Conservation (phyloP, 2,329 filamentous ascomycete genomes). For the Dothidotthia symphoricarpi region DNA sequence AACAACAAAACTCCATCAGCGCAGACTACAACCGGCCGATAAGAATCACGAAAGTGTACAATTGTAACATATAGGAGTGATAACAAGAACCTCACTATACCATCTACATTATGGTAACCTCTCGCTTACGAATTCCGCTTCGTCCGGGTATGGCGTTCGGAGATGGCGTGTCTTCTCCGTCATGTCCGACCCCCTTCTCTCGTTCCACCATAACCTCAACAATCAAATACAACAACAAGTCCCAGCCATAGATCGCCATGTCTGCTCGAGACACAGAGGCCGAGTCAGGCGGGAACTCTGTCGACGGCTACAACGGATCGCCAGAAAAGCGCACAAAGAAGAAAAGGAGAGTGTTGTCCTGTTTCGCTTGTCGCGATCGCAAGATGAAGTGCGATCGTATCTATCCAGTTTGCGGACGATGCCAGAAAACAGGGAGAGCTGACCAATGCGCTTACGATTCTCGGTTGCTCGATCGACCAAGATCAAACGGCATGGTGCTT, state of each 20-base stretch:
- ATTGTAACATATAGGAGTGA: too few relatives aligned
- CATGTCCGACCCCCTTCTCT: slow-evolving; percentile 20
- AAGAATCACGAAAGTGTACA: too few relatives aligned
- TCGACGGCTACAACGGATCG: slow-evolving; percentile 23
- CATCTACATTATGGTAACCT: too few relatives aligned
- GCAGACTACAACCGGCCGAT: too few relatives aligned
- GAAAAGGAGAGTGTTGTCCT: slow-evolving; percentile 49
- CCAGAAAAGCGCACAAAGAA: slow-evolving; percentile 43
- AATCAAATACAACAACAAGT: background rate
- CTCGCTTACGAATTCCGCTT: too few relatives aligned
- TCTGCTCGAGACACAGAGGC: slow-evolving; percentile 25
- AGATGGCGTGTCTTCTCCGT: slow-evolving; percentile 13
- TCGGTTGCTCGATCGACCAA: slow-evolving; percentile 35
- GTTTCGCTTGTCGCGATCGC: slow-evolving; percentile 48
- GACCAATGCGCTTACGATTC: slow-evolving; percentile 45
- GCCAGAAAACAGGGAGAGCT: slow-evolving; percentile 45
- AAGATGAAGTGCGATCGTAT: slow-evolving; percentile 50
- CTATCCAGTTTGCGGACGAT: slow-evolving; percentile 47
- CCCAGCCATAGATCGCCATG: slow-evolving; percentile 14
- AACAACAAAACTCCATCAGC: too few relatives aligned
- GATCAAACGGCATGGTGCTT: slow-evolving; percentile 24
- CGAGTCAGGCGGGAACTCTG: slow-evolving; percentile 35
- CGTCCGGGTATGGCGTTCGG: too few relatives aligned
- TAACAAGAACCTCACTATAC: too few relatives aligned
- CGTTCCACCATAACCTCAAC: slow-evolving; percentile 1